phyloP scores from a whole-genome alignment of 805 yeast species.

The Lipomyces anomalus region DNA sequence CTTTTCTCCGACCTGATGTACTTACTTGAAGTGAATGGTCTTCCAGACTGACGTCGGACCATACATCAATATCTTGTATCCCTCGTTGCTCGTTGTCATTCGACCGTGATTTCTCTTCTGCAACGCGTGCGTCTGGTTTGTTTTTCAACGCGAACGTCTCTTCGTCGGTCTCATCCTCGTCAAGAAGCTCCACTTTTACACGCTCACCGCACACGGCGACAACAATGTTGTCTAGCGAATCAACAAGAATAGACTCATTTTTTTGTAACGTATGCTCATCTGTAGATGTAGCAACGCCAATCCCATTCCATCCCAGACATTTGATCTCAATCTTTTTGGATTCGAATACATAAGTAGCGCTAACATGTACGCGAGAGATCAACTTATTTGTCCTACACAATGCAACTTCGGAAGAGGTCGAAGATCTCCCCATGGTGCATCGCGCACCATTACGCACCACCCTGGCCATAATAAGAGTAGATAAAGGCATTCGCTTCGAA shows the following conservation, averaged over 20 bases:
- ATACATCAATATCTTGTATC: too few species aligned
- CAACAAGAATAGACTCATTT: constrained; percentile 60
- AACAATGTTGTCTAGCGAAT: constrained; percentile 54
- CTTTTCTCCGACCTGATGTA: too few species aligned
- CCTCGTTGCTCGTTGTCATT: too few species aligned
- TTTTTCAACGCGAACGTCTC: constrained; percentile 27
- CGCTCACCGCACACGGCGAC: constrained; percentile 69
- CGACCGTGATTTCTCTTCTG: too few species aligned
- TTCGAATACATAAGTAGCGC: constrained; percentile 41
- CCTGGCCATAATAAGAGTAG: background rate
- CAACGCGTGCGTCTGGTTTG: too few species aligned
- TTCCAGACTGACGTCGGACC: too few species aligned
- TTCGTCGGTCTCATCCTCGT: constrained; percentile 42
- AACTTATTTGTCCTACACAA: constrained; percentile 45
- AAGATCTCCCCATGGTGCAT: constrained; percentile 62
- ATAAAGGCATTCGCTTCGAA: too few species aligned
- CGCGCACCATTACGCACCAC: constrained; percentile 33
- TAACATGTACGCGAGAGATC: constrained; percentile 64
- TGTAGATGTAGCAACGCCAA: constrained; percentile 56
- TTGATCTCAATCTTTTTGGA: constrained; percentile 45
- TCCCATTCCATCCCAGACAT: constrained; percentile 82
- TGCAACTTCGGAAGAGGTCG: constrained; percentile 50
- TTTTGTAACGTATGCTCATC: constrained; percentile 49
- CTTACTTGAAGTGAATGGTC: too few species aligned
- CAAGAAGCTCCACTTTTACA: constrained; percentile 45